phyloP scores from a whole-genome alignment of 2,329 filamentous ascomycete species.

The Amesomyces nigricolor region DNA sequence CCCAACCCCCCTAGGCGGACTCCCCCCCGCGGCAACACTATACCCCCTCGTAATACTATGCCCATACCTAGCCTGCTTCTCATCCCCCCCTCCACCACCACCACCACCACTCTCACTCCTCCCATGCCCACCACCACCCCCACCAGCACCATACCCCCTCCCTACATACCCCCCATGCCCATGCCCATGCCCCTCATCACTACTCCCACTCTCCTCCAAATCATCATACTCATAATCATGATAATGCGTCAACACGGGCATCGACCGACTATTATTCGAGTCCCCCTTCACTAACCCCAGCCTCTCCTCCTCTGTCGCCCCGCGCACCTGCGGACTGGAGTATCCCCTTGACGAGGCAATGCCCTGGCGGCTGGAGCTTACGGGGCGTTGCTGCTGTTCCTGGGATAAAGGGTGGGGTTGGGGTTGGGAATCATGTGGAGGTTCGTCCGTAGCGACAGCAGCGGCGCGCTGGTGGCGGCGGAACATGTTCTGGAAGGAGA shows the following conservation, averaged over 20 bases:
- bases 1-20: neutral
- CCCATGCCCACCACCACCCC: constrained; percentile 29
- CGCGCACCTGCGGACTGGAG: constrained; percentile 40
- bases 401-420: neutral
- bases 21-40: constrained; percentile 17
- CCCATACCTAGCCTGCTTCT: constrained; percentile 35
- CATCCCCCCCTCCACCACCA: constrained; percentile 8
- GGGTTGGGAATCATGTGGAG: neutral
- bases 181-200: constrained; percentile 31
- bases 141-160: constrained; percentile 19
- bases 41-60: constrained; percentile 36
- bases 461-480: constrained; percentile 42
- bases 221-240: constrained; percentile 34
- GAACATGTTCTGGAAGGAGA: constrained; percentile 89
- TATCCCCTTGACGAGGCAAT: constrained; percentile 36
- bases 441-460: neutral
- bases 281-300: constrained; percentile 79
- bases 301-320: constrained; percentile 73
- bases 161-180: constrained; percentile 22
- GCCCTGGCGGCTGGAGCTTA: constrained; percentile 27
- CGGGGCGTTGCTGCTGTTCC: neutral
- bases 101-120: neutral
- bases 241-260: constrained; percentile 30
- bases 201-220: constrained; percentile 26
- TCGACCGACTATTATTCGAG: constrained; percentile 46